Percentiles rank a stretch among this genome's conserved stretches.
Conservation (phyloP, 495 filamentous ascomycete genomes). For the Lepidopterella palustris region DNA sequence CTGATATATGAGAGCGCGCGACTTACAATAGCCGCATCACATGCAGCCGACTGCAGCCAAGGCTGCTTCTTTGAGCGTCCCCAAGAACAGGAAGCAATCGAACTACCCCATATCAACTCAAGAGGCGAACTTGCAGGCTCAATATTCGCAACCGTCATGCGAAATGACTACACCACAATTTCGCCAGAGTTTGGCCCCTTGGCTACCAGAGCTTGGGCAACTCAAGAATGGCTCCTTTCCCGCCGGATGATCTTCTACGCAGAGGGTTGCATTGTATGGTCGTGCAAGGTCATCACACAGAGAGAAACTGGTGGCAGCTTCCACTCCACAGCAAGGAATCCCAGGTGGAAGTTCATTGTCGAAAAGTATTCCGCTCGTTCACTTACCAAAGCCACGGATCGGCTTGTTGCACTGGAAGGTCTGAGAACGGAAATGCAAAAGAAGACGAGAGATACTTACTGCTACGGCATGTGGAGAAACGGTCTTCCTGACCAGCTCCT, state of each 20-base stretch:
- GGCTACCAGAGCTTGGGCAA: constrained; percentile 8
- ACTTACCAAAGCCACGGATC: constrained; percentile 12
- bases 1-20: constrained; percentile 9
- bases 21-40: constrained; percentile 11
- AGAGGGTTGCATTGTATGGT: constrained; percentile 9
- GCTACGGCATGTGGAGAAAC: constrained; percentile 12
- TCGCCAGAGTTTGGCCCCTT: constrained; percentile 12
- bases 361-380: constrained; percentile 14
- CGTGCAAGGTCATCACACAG: constrained; percentile 18
- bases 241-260: constrained; percentile 20
- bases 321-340: constrained; percentile 14
- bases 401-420: constrained; percentile 14
- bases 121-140: constrained; percentile 7
- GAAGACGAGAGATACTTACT: constrained; percentile 13
- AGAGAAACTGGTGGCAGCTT: constrained; percentile 15
- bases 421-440: constrained; percentile 8
- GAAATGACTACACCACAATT: constrained; percentile 6
- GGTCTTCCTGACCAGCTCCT: constrained; percentile 11
- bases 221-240: constrained; percentile 19
- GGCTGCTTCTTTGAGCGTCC: constrained; percentile 15
- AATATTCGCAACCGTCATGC: constrained; percentile 9
- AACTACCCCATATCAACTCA: constrained; percentile 7
- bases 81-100: not conserved
- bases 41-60: constrained; percentile 10
- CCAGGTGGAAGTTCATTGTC: constrained; percentile 14